Percentiles rank a stretch among this genome's conserved stretches.
Conservation (phyloP, 2,329 filamentous ascomycete species). For the Botrytis fragariae region DNA sequence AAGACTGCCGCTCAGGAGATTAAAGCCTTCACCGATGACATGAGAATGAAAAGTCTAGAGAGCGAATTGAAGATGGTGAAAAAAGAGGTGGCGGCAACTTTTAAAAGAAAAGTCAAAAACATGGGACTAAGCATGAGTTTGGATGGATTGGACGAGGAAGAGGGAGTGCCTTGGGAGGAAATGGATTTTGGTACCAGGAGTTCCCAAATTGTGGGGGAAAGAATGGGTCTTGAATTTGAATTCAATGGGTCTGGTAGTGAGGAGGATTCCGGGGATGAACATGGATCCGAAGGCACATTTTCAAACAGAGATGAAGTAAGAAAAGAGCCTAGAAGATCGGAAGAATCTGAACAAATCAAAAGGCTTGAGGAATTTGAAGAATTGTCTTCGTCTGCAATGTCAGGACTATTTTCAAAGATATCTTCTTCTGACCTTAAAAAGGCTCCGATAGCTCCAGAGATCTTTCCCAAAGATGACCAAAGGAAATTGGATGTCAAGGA, state of each 20-base stretch:
- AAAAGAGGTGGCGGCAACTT: background rate
- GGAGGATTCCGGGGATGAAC: background rate
- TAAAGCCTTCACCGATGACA: background rate
- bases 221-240: slow-evolving; percentile 1
- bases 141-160: background rate
- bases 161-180: background rate
- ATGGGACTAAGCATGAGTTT: background rate
- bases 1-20: background rate
- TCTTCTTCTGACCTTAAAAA: background rate
- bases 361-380: background rate
- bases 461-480: accelerated
- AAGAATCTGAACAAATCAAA: no score
- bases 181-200: background rate
- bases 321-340: background rate
- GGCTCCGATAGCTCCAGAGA: background rate
- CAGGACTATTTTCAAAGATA: background rate
- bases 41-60: background rate
- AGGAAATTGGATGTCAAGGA: background rate
- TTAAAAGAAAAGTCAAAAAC: background rate
- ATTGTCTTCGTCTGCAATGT: background rate
- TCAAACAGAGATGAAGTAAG: background rate
- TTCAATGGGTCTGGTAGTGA: background rate
- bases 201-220: background rate
- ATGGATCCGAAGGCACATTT: background rate
- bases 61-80: background rate